A percentile compares a stretch with the other conserved stretches of the same genome.
These are phyloP conservation scores for Rhodotorula sp. DNA, from an alignment of 1,284 basidiomycete species.

Conservation along the genomic window DNA sequence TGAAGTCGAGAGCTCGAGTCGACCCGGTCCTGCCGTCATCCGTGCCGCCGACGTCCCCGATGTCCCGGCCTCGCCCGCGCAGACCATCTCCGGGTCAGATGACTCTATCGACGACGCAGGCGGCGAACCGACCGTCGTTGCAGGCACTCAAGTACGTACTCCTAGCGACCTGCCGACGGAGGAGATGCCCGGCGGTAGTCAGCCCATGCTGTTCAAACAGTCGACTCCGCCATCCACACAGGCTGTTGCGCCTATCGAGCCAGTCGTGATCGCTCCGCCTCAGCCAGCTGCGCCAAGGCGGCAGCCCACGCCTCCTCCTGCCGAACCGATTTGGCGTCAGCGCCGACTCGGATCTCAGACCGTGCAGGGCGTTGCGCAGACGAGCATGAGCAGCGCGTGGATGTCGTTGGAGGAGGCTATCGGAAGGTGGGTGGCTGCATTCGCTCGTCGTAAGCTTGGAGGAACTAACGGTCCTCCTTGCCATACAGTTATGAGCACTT, in stretches of 20 bases:
- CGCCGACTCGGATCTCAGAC: not conserved
- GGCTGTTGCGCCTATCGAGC: too few species aligned
- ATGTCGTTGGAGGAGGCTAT: constrained; percentile 30
- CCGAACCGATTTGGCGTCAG: not conserved
- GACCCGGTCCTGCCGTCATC: too few species aligned
- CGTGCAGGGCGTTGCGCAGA: not conserved
- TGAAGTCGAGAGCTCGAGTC: not conserved
- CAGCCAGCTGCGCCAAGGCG: not conserved
- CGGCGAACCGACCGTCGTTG: not conserved
- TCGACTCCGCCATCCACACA: not conserved
- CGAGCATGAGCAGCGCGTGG: constrained; percentile 32
- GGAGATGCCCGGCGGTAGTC: not conserved
- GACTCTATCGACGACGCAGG: not conserved
- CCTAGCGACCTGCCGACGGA: not conserved
- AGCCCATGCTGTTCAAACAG: not conserved
- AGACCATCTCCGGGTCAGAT: not conserved
- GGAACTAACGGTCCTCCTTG: not conserved
- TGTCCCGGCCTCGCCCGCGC: not conserved
- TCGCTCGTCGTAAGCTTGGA: not conserved
- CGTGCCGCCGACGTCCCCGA: too few species aligned
- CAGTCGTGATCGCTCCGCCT: not conserved
- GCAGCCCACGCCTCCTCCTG: too few species aligned
- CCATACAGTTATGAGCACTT: constrained; percentile 17
- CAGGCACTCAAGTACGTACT: constrained; percentile 4
- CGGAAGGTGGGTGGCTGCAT: constrained; percentile 8